Conservation (phyloP, 768 basidiomycete species). For the Boletus tylopilopsis region DNA sequence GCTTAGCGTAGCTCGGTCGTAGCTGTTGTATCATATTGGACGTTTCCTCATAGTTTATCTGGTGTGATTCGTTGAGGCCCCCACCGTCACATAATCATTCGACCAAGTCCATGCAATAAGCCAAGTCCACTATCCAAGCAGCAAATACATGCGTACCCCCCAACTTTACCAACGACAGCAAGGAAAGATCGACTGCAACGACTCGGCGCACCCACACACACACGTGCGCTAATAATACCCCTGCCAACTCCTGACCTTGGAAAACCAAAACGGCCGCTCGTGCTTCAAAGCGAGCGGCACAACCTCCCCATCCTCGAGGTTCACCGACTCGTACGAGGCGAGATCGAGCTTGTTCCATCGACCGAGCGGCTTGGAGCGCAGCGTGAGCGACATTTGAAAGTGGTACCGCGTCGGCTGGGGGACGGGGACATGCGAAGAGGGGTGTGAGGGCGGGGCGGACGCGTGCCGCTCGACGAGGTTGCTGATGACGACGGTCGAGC, state of each 20-base stretch:
- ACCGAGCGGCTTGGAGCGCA: slow-evolving; percentile 72
- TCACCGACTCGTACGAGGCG: slow-evolving; percentile 67
- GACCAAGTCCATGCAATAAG: no score
- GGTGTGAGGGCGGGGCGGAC: neutral
- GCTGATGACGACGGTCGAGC: slow-evolving; percentile 54
- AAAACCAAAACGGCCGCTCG: slow-evolving; percentile 92
- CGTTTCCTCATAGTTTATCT: neutral
- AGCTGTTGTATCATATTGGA: slow-evolving; percentile 30
- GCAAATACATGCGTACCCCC: no score
- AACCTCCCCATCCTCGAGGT: slow-evolving; percentile 71
- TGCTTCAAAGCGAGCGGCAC: slow-evolving; percentile 70
- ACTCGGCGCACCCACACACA: neutral
- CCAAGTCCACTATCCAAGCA: no score
- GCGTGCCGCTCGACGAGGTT: slow-evolving; percentile 54
- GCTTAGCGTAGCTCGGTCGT: slow-evolving; percentile 18
- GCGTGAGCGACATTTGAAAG: slow-evolving; percentile 68
- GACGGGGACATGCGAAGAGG: slow-evolving; percentile 6
- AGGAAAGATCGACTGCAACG: no score
- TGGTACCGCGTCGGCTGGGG: slow-evolving; percentile 45
- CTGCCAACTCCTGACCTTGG: slow-evolving; percentile 74
- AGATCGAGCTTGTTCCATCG: slow-evolving; percentile 83
- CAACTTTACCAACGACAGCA: no score
- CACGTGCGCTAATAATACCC: no score
- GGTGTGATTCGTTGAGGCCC: no score
- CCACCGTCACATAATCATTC: no score